Evolutionary conservation across 1,284 basidiomycete genomes (phyloP), one percentile per base, ranked within the genome.

Genomic region (Tilletia setariae): DNA sequence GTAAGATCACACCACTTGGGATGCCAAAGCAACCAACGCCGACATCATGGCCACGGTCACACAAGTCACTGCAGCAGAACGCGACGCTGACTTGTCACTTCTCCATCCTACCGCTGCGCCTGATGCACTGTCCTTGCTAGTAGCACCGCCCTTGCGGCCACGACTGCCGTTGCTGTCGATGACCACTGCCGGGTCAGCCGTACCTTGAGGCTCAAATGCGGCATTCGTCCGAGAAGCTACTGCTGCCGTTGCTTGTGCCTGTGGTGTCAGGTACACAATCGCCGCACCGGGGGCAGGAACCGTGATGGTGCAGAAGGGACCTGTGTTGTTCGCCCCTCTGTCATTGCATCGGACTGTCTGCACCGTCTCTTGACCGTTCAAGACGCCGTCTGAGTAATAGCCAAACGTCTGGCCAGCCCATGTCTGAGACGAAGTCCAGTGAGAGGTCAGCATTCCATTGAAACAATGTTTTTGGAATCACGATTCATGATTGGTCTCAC

Each of bases 371-470:
- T 81, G 76, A 30, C 89, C 89, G 61, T 84, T 83, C 13, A 88
- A 84, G 42, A 87, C 86, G 0, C 91, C 91, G 74, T 90, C 89
- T 1, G 87, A 88, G 44, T 84, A 80, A 79, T 90, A 91, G 19
- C 90, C 90, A 69, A 91, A 87, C 0, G 89, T 91, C 87, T 92
- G 83, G 61, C 86, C 87, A 6, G 86, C 85, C 90, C 90, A 92
- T 0, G 88, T 90, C 67, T 68, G 15, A 2, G 28, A n/a, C 16
- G 40, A 3, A 61, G 35, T 13, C 19, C 35, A 19, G 13, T 19
- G 8, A 40, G n/a, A 53, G 46, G 13, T 19, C n/a, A 1, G 28
- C 11, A 47, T 35, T n/a, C 25, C 15, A 42, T 23, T 11, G 21
- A 64, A 64, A 64, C 62, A 1, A 8, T 16, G n/a, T 23, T 62